These are phyloP conservation scores for Lycium barbarum DNA, from an alignment of 257 asterid genomes.

Conservation along the genomic window DNA sequence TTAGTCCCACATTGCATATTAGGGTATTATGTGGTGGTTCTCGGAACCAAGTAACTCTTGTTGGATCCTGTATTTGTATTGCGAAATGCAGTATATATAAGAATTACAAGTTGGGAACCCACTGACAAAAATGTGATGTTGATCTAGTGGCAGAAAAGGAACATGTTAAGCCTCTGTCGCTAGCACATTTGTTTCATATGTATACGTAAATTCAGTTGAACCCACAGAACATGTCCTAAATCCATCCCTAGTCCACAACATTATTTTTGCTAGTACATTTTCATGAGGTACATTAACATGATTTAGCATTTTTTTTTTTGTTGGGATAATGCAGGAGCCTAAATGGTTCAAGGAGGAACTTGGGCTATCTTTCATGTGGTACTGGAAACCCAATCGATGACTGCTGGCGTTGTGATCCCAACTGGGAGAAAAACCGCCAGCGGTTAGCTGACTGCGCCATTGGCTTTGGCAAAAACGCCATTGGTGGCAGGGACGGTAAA, in stretches of 20 bases:
- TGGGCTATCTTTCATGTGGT: slow-evolving; percentile 70
- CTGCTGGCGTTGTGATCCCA: slow-evolving; percentile 80
- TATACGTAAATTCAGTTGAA: not conserved
- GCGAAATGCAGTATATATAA: no score
- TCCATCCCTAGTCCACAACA: no score
- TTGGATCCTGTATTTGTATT: no score
- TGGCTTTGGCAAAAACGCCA: slow-evolving; percentile 79
- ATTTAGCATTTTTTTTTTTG: slow-evolving; percentile 10
- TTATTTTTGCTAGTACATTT: not conserved
- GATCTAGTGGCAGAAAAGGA: no score
- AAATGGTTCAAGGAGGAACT: slow-evolving; percentile 67
- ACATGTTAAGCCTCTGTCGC: no score
- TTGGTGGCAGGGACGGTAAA: slow-evolving; percentile 70
- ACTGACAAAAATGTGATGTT: no score
- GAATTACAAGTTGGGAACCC: no score
- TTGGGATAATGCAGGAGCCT: slow-evolving; percentile 54
- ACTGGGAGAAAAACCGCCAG: slow-evolving; percentile 75
- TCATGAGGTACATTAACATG: not conserved
- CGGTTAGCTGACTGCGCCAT: slow-evolving; percentile 75
- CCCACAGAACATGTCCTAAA: not conserved
- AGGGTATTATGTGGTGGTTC: no score
- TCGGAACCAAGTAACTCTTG: no score
- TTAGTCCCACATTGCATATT: not conserved
- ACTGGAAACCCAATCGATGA: slow-evolving; percentile 87
- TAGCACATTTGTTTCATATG: not conserved